These are phyloP conservation scores for Aspergillus sp. DNA, from an alignment of 2,329 filamentous ascomycete genomes.

Conservation along the genomic window DNA sequence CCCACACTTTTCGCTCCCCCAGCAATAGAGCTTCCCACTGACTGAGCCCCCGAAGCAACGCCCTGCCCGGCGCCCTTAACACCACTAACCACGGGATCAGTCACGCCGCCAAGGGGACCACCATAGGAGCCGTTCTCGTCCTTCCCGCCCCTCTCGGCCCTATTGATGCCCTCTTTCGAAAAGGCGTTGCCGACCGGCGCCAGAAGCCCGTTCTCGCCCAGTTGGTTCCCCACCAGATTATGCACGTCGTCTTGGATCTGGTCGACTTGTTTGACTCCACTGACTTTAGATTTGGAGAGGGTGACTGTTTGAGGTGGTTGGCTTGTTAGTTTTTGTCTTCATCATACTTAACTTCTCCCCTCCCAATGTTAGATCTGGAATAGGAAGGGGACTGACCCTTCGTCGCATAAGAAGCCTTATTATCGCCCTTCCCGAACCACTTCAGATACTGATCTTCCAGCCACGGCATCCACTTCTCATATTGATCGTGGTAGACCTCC, in stretches of 20 bases:
- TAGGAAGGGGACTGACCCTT: conserved; percentile 43
- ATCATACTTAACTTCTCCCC: too few species aligned
- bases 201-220: conserved; percentile 53
- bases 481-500: conserved; percentile 52
- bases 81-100: conserved; percentile 12
- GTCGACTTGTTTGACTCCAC: conserved; percentile 51
- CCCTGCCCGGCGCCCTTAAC: conserved; percentile 1
- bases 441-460: conserved; percentile 56
- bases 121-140: conserved; percentile 50
- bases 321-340: background rate
- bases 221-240: conserved; percentile 49
- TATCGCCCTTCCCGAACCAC: conserved; percentile 56
- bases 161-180: conserved; percentile 55
- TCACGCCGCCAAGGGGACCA: conserved; percentile 13
- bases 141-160: conserved; percentile 55
- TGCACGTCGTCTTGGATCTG: conserved; percentile 53
- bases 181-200: conserved; percentile 50
- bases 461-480: conserved; percentile 58
- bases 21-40: too few species aligned
- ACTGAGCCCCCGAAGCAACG: too few species aligned
- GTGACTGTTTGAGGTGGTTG: conserved; percentile 36
- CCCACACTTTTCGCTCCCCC: too few species aligned
- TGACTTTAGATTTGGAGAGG: conserved; percentile 54
- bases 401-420: conserved; percentile 55
- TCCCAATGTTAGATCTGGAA: too few species aligned